A percentile compares a stretch with the other conserved stretches of the same genome.
These are phyloP conservation scores for Pascua sp. DNA, from an alignment of 1,284 basidiomycete species.

Conservation along the genomic window DNA sequence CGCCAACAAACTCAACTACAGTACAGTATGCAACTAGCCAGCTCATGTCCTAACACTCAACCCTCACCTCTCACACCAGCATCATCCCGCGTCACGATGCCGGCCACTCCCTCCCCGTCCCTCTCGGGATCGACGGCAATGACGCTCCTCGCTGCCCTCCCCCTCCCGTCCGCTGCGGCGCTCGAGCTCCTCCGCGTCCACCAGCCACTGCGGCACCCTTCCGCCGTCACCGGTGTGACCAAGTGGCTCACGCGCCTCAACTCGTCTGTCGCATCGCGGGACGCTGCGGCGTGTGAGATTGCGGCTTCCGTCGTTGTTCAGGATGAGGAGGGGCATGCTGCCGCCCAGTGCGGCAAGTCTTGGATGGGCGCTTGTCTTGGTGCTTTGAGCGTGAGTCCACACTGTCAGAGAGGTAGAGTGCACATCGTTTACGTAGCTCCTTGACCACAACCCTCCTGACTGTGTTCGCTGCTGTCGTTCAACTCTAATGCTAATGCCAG, in stretches of 20 bases:
- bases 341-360: conserved; percentile 35
- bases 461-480: too few species aligned
- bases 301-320: conserved; percentile 28
- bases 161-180: conserved; percentile 29
- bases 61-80: neutral
- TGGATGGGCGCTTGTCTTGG: conserved; percentile 38
- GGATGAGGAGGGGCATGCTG: conserved; percentile 41
- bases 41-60: too few species aligned
- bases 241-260: conserved; percentile 42
- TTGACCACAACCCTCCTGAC: neutral
- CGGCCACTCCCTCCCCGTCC: neutral
- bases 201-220: conserved; percentile 31
- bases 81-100: neutral
- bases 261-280: conserved; percentile 30
- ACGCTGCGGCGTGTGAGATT: conserved; percentile 24
- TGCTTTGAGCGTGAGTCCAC: conserved; percentile 24
- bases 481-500: conserved; percentile 5
- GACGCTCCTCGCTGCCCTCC: conserved; percentile 29
- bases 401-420: too few species aligned
- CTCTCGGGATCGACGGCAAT: conserved; percentile 10
- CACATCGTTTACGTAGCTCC: too few species aligned
- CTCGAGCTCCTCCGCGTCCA: conserved; percentile 28
- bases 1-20: too few species aligned
- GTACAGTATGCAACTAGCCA: too few species aligned
- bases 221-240: conserved; percentile 17